Evolutionary conservation across 192 early-diverging fungal species (phyloP).

Genomic region (Backusella liffmaniae): DNA sequence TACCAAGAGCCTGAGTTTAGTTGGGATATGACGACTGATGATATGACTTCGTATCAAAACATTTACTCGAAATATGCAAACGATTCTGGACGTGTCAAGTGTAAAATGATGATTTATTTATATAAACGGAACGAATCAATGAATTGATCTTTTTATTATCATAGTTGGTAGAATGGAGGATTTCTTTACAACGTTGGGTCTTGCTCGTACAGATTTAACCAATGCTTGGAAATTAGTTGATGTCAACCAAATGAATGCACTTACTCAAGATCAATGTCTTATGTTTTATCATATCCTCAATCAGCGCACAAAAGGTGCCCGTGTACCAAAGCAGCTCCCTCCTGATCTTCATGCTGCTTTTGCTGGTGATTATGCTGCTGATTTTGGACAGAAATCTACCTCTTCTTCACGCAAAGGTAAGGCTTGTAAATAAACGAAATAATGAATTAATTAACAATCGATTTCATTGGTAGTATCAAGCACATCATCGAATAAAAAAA

Average conservation of each 20-base stretch:
- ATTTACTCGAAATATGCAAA: slow-evolving; percentile 55
- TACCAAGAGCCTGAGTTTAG: slow-evolving; percentile 48
- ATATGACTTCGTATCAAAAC: slow-evolving; percentile 54
- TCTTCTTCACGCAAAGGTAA: slow-evolving; percentile 7
- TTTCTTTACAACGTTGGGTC: slow-evolving; percentile 49
- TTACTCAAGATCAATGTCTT: slow-evolving; percentile 56
- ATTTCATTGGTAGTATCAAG: background rate
- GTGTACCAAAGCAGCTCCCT: slow-evolving; percentile 49
- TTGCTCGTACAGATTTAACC: slow-evolving; percentile 51
- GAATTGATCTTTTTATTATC: background rate
- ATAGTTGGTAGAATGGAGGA: slow-evolving; percentile 57
- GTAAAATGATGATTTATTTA: slow-evolving; percentile 1
- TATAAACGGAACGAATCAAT: background rate
- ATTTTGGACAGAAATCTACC: slow-evolving; percentile 28
- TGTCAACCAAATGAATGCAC: slow-evolving; percentile 52
- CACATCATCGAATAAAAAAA: background rate
- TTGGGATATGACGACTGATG: slow-evolving; percentile 63
- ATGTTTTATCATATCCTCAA: slow-evolving; percentile 58
- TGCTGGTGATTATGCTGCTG: slow-evolving; percentile 47
- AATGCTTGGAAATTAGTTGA: slow-evolving; percentile 58
- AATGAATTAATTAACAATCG: background rate
- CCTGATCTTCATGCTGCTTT: slow-evolving; percentile 52
- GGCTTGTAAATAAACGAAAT: background rate
- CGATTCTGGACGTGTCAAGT: slow-evolving; percentile 50
- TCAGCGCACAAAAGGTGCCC: slow-evolving; percentile 50